These are phyloP conservation scores for Infundibulicybe gibba DNA, from an alignment of 768 basidiomycete species.

Conservation along the genomic window DNA sequence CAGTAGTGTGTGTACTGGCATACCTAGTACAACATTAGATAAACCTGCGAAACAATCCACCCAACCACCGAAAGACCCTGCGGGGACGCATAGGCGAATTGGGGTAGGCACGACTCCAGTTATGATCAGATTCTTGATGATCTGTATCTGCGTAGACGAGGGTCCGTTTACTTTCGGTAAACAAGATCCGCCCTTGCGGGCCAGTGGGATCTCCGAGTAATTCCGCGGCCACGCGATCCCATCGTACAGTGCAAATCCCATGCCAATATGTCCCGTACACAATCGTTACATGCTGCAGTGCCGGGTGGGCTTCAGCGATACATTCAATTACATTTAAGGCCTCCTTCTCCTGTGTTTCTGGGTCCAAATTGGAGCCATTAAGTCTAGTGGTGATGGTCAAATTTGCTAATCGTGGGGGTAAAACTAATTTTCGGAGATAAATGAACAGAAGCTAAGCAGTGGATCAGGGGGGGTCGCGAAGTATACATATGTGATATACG, in stretches of 20 bases:
- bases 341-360: constrained; percentile 17
- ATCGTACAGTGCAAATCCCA: constrained; percentile 22
- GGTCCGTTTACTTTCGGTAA: constrained; percentile 25
- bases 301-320: constrained; percentile 13
- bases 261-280: constrained; percentile 28
- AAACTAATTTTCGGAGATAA: constrained; percentile 12
- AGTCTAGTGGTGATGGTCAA: constrained; percentile 20
- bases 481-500: not conserved
- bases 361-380: constrained; percentile 14
- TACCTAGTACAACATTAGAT: no score
- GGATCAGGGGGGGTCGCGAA: no score
- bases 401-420: constrained; percentile 14
- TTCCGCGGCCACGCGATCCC: constrained; percentile 6
- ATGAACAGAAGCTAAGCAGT: constrained; percentile 12
- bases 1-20: no score
- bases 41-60: no score
- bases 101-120: no score
- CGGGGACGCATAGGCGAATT: no score
- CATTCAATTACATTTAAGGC: constrained; percentile 17
- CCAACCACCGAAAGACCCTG: no score
- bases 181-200: constrained; percentile 19
- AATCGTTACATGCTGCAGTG: constrained; percentile 18
- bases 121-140: no score
- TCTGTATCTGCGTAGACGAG: constrained; percentile 15
- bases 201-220: constrained; percentile 10